Conservation (phyloP, 73 alveolate species). For the Durusdinium trenchii region DNA sequence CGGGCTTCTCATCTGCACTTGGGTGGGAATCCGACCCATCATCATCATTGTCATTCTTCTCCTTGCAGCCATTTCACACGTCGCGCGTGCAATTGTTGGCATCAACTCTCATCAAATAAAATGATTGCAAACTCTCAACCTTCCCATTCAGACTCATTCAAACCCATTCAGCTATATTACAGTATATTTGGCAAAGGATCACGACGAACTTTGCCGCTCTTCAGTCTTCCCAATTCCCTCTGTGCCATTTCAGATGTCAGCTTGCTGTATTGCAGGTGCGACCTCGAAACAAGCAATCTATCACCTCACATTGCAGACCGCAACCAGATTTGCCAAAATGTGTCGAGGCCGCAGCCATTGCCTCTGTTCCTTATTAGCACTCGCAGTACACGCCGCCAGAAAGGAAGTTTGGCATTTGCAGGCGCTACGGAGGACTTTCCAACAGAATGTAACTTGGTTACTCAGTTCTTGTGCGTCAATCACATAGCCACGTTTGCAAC, state of each 20-base stretch:
- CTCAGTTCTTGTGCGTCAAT: too few relatives aligned
- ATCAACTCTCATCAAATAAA: neutral
- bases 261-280: slow-evolving; percentile 59
- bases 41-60: slow-evolving; percentile 18
- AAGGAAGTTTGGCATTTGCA: too few relatives aligned
- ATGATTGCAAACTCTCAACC: neutral
- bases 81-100: neutral
- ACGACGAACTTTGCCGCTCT: slow-evolving; percentile 41
- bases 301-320: too few relatives aligned
- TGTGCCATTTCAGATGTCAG: slow-evolving; percentile 48
- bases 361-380: too few relatives aligned
- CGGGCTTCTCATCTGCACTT: slow-evolving; percentile 78
- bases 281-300: neutral
- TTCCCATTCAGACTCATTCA: neutral
- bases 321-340: too few relatives aligned
- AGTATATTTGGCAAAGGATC: neutral
- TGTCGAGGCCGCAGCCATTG: too few relatives aligned
- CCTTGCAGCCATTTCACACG: neutral
- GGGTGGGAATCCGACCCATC: slow-evolving; percentile 88
- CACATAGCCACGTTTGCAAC: too few relatives aligned
- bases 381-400: too few relatives aligned
- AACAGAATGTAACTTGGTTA: too few relatives aligned
- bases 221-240: slow-evolving; percentile 57
- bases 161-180: neutral
- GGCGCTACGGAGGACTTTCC: too few relatives aligned